A percentile compares a stretch with the other conserved stretches of the same genome.
These are phyloP conservation scores for Yarrowia bubula DNA, from an alignment of 805 yeast species.

Conservation along the genomic window DNA sequence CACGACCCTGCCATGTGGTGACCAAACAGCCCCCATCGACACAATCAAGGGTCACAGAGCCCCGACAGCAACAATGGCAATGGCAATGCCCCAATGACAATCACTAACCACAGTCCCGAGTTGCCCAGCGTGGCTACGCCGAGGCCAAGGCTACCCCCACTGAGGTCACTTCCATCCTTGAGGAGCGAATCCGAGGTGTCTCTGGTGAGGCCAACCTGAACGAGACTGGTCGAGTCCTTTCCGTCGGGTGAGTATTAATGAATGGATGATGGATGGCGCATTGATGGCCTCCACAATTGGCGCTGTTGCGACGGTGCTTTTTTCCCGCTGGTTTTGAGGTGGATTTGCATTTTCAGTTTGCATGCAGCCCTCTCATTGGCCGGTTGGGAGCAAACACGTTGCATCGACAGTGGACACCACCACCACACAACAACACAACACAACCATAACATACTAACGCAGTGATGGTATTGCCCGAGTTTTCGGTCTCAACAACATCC, in stretches of 20 bases:
- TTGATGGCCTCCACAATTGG: neutral
- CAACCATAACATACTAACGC: slow-evolving; percentile 29
- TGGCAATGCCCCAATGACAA: neutral
- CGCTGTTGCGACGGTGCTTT: neutral
- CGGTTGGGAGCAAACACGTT: slow-evolving; percentile 26
- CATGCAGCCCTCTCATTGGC: slow-evolving; percentile 23
- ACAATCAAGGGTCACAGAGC: too few species aligned
- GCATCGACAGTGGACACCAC: neutral
- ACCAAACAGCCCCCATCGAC: neutral
- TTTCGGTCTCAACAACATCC: slow-evolving; percentile 98
- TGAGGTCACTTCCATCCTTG: slow-evolving; percentile 97
- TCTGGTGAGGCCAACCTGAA: slow-evolving; percentile 95
- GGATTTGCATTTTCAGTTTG: slow-evolving; percentile 17
- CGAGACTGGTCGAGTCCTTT: slow-evolving; percentile 98
- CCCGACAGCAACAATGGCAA: neutral
- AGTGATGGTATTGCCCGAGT: slow-evolving; percentile 99
- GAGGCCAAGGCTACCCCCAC: slow-evolving; percentile 95
- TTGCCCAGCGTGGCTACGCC: slow-evolving; percentile 82
- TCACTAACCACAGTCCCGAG: slow-evolving; percentile 33
- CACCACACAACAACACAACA: neutral
- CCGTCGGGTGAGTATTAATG: slow-evolving; percentile 75
- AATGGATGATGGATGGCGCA: neutral
- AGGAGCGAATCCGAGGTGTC: slow-evolving; percentile 99
- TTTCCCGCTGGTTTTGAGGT: neutral
- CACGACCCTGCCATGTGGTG: neutral